Conservation (phyloP, 2,329 filamentous ascomycete genomes). For the Colletotrichum sp. region DNA sequence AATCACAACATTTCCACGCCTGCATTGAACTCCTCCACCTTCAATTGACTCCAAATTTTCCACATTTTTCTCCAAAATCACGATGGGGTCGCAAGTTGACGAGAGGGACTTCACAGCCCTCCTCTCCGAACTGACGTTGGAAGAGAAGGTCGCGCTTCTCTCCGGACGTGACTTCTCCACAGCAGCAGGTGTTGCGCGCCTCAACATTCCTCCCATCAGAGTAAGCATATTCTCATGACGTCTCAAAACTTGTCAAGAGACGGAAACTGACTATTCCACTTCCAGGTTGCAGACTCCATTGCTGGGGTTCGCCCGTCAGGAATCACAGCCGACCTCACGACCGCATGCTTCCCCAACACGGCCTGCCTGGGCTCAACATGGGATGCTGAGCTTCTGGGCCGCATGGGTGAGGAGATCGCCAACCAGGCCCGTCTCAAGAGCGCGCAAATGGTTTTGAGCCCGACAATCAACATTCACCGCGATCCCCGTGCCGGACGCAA, state of each 20-base stretch:
- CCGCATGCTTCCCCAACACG: conserved; percentile 23
- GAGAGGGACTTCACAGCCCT: conserved; percentile 12
- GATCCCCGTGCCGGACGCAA: conserved; percentile 47
- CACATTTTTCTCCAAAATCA: not conserved
- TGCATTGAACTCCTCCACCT: not conserved
- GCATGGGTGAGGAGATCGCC: conserved; percentile 18
- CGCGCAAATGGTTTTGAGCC: conserved; percentile 73
- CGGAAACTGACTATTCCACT: not conserved
- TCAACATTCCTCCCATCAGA: conserved; percentile 18
- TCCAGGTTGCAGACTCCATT: conserved; percentile 20
- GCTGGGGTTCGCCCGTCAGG: conserved; percentile 20
- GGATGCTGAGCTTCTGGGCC: conserved; percentile 20
- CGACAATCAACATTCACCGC: conserved; percentile 53
- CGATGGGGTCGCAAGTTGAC: not conserved
- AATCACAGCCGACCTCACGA: conserved; percentile 16
- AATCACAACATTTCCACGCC: not conserved
- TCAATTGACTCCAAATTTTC: not conserved
- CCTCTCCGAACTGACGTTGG: conserved; percentile 1
- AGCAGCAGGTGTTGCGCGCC: conserved; percentile 15
- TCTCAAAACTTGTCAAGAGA: not conserved
- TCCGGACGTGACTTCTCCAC: conserved; percentile 21
- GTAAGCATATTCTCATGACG: not conserved
- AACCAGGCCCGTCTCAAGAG: conserved; percentile 55
- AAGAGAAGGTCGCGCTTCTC: conserved; percentile 18
- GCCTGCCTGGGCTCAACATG: conserved; percentile 23